Evolutionary conservation across 2,329 filamentous ascomycete species (phyloP).

Genomic region (Tolypocladium guangdongense): DNA sequence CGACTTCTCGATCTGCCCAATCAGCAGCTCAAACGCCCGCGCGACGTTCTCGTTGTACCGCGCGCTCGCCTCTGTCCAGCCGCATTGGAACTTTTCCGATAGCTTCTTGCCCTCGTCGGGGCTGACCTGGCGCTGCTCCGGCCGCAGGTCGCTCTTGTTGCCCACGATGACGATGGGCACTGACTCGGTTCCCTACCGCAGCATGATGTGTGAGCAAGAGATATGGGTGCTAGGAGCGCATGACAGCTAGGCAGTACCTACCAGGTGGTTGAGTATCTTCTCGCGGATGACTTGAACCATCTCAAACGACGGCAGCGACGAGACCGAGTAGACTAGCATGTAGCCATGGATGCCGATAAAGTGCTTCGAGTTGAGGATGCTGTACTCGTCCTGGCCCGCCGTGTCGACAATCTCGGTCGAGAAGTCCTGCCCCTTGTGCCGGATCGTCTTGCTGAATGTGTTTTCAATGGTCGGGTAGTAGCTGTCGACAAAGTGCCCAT

Average conservation of each 20-base stretch:
- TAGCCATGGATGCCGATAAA: conserved; percentile 99
- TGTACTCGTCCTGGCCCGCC: conserved; percentile 97
- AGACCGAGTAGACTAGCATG: conserved; percentile 97
- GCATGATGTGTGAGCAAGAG: not conserved
- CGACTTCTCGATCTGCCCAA: conserved; percentile 88
- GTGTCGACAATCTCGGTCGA: conserved; percentile 97
- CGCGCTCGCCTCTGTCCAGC: conserved; percentile 89
- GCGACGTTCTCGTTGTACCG: conserved; percentile 89
- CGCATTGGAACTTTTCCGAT: conserved; percentile 79
- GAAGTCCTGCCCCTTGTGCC: conserved; percentile 85
- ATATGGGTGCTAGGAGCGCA: not conserved
- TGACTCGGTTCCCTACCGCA: conserved; percentile 67
- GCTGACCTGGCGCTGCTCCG: conserved; percentile 86
- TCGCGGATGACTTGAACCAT: conserved; percentile 95
- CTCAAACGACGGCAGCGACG: conserved; percentile 86
- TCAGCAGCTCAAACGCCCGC: conserved; percentile 88
- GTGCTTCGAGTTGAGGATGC: conserved; percentile 94
- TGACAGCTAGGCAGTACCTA: conserved; percentile 31
- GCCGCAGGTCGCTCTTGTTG: conserved; percentile 90
- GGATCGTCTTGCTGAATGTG: conserved; percentile 93
- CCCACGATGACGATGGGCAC: conserved; percentile 91
- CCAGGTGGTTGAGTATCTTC: conserved; percentile 93
- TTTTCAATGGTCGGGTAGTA: conserved; percentile 99
- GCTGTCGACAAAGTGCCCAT: conserved; percentile 95
- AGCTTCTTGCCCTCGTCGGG: conserved; percentile 76